Conservation (phyloP, 805 yeast species). For the Wickerhamomyces tratensis region DNA sequence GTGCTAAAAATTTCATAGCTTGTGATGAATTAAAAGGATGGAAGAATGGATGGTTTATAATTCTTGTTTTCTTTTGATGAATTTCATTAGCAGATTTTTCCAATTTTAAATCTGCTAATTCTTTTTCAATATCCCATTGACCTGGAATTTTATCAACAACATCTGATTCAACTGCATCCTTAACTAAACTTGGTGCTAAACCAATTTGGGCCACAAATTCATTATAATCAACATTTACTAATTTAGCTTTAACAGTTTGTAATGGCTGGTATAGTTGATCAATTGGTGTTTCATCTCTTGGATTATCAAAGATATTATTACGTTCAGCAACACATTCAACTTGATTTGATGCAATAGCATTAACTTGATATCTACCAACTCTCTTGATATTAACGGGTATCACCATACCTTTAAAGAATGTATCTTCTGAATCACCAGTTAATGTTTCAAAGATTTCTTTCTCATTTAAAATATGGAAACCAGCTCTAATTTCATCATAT, state of each 20-base stretch:
- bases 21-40: slow-evolving; percentile 73
- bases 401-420: slow-evolving; percentile 59
- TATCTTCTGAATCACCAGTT: slow-evolving; percentile 74
- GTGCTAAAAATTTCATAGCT: slow-evolving; percentile 90
- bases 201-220: slow-evolving; percentile 67
- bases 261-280: slow-evolving; percentile 43
- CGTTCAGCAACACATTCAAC: slow-evolving; percentile 50
- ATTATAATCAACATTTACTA: slow-evolving; percentile 63
- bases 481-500: slow-evolving; percentile 75
- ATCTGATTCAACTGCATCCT: slow-evolving; percentile 29
- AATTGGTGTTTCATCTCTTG: slow-evolving; percentile 30
- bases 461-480: slow-evolving; percentile 53
- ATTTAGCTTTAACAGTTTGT: slow-evolving; percentile 81
- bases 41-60: slow-evolving; percentile 87
- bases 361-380: slow-evolving; percentile 38
- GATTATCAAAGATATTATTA: slow-evolving; percentile 9
- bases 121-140: slow-evolving; percentile 77
- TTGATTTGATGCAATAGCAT: slow-evolving; percentile 45
- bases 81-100: slow-evolving; percentile 56
- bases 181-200: slow-evolving; percentile 55
- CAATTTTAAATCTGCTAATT: slow-evolving; percentile 48
- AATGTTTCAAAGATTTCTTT: slow-evolving; percentile 78
- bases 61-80: slow-evolving; percentile 60
- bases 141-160: slow-evolving; percentile 39
- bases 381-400: slow-evolving; percentile 68